phyloP scores from a whole-genome alignment of 768 basidiomycete species.

The Auricularia auricula-judae region DNA sequence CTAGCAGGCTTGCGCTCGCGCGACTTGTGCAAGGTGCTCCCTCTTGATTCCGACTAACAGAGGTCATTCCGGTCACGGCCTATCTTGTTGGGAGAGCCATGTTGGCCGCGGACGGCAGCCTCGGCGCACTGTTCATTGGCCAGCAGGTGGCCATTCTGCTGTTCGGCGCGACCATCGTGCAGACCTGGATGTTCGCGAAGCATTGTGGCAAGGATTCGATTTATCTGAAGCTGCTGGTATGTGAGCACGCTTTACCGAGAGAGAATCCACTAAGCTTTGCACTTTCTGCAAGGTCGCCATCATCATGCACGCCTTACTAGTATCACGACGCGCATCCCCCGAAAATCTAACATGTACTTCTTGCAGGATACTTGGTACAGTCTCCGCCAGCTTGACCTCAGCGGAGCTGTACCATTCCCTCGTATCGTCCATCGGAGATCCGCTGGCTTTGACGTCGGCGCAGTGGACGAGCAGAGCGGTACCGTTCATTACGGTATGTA shows the following conservation, averaged over 20 bases:
- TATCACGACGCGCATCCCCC: too few species aligned
- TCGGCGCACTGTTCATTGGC: conserved; percentile 2
- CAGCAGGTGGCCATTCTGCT: neutral
- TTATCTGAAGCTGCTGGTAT: neutral
- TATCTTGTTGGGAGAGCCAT: too few species aligned
- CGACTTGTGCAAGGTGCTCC: too few species aligned
- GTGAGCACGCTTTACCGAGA: neutral
- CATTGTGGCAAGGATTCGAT: neutral
- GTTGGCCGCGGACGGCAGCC: neutral
- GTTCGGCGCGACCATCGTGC: conserved; percentile 1
- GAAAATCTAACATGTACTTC: too few species aligned
- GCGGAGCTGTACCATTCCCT: neutral
- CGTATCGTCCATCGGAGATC: neutral
- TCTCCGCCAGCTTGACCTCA: neutral
- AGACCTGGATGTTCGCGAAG: neutral
- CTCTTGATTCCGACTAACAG: too few species aligned
- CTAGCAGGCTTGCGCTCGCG: too few species aligned
- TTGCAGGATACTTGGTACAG: neutral
- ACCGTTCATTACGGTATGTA: neutral
- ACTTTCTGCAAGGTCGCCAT: too few species aligned
- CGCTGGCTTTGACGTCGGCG: neutral
- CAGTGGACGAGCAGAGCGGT: neutral
- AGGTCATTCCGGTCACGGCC: too few species aligned
- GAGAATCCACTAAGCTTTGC: too few species aligned
- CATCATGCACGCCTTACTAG: too few species aligned